These are phyloP conservation scores for Enteropsectra breve DNA, from an alignment of 371 early-diverging fungal genomes.

Conservation along the genomic window DNA sequence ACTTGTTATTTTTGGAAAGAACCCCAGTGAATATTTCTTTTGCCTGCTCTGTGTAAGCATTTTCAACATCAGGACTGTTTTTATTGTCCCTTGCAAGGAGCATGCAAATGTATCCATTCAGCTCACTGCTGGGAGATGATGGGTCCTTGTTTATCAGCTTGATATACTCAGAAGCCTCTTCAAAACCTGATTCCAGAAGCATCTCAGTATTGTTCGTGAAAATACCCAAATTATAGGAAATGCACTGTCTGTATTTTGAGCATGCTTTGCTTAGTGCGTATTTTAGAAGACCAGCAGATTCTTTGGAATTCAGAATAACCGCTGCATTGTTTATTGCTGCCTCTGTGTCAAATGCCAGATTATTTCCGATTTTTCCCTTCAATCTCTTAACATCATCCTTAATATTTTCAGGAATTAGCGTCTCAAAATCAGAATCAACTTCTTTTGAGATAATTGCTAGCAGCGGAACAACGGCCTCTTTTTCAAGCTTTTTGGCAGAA, in stretches of 20 bases:
- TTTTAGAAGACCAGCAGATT: background rate
- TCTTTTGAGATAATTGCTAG: background rate
- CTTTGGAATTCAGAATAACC: background rate
- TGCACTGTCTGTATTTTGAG: no score
- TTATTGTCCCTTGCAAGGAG: conserved; percentile 19
- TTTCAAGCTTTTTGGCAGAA: background rate
- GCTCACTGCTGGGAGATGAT: background rate
- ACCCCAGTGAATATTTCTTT: background rate
- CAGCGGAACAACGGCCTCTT: background rate
- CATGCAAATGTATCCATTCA: conserved; percentile 13
- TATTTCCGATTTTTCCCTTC: no score
- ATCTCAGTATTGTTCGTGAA: no score
- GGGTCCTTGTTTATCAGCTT: background rate
- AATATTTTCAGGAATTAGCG: no score
- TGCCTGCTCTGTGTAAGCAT: conserved; percentile 3
- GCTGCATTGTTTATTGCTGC: background rate
- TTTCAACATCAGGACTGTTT: conserved; percentile 2
- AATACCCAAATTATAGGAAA: no score
- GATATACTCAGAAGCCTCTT: no score
- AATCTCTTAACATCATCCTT: no score
- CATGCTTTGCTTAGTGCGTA: no score
- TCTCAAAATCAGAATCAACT: background rate
- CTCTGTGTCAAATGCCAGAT: no score
- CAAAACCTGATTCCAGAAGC: no score
- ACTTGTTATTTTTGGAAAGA: conserved; percentile 3